Base-by-base conservation (phyloP, 1,139 yeast genomes). In the Kluyveromyces marxianus region DNA sequence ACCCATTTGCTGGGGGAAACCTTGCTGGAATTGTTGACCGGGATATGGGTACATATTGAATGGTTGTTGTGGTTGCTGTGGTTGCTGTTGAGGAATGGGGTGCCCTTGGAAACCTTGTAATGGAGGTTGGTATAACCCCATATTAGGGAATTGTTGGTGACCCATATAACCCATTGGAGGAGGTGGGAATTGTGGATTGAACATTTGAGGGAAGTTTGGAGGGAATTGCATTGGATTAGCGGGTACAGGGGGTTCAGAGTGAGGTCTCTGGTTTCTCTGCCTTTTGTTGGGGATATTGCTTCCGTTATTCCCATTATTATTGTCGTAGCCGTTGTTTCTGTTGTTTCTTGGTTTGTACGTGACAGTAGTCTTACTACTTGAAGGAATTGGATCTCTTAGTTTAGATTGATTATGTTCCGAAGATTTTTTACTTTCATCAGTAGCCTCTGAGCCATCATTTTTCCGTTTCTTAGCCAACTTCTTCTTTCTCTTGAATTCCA, bases 381-480 rank as follows among this genome's bases (percentile, higher is more conserved):
- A 42, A 7, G 44, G 41, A 4, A 37, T 4, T 4, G 41, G 41
- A 24, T 37, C 25, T 29, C 25, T 35, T 10, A 25, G 25, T 5
- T 7, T 25, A 35, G 21, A 14, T 14, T 14, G 21, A 14, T 29
- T 37, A 4, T 6, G n/a, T 32, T 10, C n/a, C 14, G 29, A 30
- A 6, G 21, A 14, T 25, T 7, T 6, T 4, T 24, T 39, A 6
- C 3, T 10, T 8, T 7, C 10, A 24, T 7, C 24, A 2, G 35
- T 21, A 39, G n/a, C 7, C 2, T 31, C 36, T 2, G 36, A 10
- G 2, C 69, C 70, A 45, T 69, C 67, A 47, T 70, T 71, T 53
- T 71, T 74, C 55, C 71, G 76, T 60, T 77, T 81, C 66, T 77
- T 81, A 44, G 72, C 69, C 24, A 75, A 72, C 57, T 80, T 86